A percentile compares a stretch with the other conserved stretches of the same genome.
These are phyloP conservation scores for Coniferiporia sulphurascens DNA, from an alignment of 1,284 basidiomycete species.

Conservation along the genomic window DNA sequence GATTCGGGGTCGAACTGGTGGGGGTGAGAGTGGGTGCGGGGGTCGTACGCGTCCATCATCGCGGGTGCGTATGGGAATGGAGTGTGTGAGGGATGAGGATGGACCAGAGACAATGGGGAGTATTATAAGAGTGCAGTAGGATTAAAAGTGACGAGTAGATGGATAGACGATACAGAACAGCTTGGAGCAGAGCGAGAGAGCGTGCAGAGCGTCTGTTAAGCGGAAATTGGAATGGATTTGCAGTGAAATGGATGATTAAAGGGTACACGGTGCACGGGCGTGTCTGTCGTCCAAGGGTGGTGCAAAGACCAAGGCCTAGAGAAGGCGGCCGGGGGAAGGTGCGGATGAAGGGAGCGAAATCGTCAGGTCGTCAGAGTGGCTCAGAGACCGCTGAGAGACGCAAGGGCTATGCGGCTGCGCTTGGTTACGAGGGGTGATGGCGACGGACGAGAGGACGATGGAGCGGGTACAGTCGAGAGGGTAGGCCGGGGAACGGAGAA, in stretches of 20 bases:
- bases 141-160: neutral
- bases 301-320: no score
- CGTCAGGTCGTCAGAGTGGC: neutral
- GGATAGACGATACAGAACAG: neutral
- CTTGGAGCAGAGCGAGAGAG: neutral
- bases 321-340: neutral
- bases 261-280: neutral
- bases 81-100: neutral
- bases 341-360: neutral
- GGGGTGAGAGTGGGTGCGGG: slow-evolving; percentile 4
- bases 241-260: neutral
- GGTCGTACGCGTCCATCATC: slow-evolving; percentile 19
- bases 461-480: neutral
- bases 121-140: neutral
- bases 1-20: neutral
- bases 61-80: neutral
- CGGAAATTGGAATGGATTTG: no score
- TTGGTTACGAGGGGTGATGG: slow-evolving; percentile 3
- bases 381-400: neutral
- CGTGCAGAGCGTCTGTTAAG: neutral
- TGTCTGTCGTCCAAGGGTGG: neutral
- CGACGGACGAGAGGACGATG: neutral
- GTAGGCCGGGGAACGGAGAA: neutral
- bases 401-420: neutral
- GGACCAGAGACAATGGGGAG: neutral